Base-by-base conservation (phyloP, 2,329 filamentous ascomycete genomes). In the Aureobasidium lini region DNA sequence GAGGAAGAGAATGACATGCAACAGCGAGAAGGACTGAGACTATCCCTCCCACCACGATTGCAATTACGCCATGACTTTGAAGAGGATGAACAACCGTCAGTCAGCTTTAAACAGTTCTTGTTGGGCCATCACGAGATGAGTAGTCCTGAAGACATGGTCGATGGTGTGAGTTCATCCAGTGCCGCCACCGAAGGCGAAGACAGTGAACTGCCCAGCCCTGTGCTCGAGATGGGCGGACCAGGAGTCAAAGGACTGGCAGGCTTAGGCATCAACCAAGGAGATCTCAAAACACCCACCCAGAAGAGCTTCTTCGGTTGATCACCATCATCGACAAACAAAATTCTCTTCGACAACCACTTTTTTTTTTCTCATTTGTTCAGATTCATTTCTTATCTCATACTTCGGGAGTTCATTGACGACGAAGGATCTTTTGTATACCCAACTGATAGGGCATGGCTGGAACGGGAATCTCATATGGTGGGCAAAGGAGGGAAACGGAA, bases 271-370 rank as follows among this genome's bases (percentile, higher is more conserved):
- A 32, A 53, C 18, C 46, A 50, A 28, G 23, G 44, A 23, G 53
- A 56, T n/a, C 15, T 56, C 23, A 40, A 60, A 23, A 61, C 53
- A 23, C 60, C 60, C 9, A 61, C 60, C 7, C 52, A 58, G 32
- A 48, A 61, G 39, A 56, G 53, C 18, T 61, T 61, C 40, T 61
- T 61, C 39, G 60, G 43, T 34, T 56, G 39, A 49, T 57, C 31
- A 8, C 16, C 18, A 4, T 57, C 11, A 36, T 15, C 18, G 9
- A 9, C 16, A n/a, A 15, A 42, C 39, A n/a, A 15, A 36, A 36
- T 36, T 9, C 39, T n/a, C n/a, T 42, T 7, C 39, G 39, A 16
- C 10, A 15, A 10, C 16, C 9, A 13, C 10, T 9, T 37, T 10
- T 29, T 9, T 18, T 18, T 11, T 34, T 13, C 23, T 32, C 37